Evolutionary conservation across 352 stramenopile genomes (phyloP), one percentile per base, ranked within the genome.

Genomic region (Pythium volutum): DNA sequence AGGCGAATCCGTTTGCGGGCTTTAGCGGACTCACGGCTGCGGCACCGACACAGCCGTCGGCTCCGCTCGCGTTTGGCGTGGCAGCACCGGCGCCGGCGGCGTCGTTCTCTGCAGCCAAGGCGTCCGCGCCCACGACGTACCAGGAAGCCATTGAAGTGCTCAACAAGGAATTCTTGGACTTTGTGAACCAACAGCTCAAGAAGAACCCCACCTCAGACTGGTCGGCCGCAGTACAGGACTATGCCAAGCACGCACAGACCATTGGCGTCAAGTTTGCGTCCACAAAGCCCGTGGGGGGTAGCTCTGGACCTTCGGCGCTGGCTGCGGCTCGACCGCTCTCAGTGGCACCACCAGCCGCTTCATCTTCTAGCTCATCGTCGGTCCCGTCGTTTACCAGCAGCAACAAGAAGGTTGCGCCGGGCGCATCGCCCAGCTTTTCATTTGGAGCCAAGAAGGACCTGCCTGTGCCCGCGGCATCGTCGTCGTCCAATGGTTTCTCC

Each of bases 101-200:
- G 12, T 33, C 22, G 15, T 23, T n/a, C n/a, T n/a, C n/a, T n/a
- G n/a, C n/a, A n/a, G n/a, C 62, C 3, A 34, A 29, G 23, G 55
- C 60, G 8, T 48, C 38, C 18, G 27, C 52, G 23, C 48, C 64
- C n/a, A 36, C 45, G 11, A 81, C 71, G 49, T 91, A 90, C 59
- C 76, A 89, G 41, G 71, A 90, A 49, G 84, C 79, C n/a, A 93
- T 93, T 29, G 80, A 90, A 57, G 65, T 71, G 46, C 76, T 95
- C 2, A 95, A 95, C 66, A 88, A 89, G 59, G 81, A 77, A 45
- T 95, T 95, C 45, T 59, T 92, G 52, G 67, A 69, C 15, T 93
- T 93, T 61, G 84, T 87, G 12, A 85, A 70, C 36, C 67, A 72
- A 42, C 82, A 94, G 55, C 66, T 74, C 15, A 74, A 81, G 49